Base-by-base conservation (phyloP, 192 early-diverging fungal species). In the Rhizophagus sp. region DNA sequence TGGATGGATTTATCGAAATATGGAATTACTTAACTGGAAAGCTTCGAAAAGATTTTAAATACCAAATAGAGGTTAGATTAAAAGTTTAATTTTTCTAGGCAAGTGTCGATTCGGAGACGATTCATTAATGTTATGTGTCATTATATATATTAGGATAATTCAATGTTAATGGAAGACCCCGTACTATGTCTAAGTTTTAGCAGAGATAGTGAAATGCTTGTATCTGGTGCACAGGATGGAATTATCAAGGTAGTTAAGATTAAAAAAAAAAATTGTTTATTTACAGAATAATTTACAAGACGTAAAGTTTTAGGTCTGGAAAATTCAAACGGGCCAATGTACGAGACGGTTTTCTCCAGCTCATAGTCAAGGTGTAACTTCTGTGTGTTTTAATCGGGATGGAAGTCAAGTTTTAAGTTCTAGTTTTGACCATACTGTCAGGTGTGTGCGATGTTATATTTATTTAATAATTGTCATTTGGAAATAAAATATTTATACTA, bases 11-110 rank as follows among this genome's bases (percentile, higher is more conserved):
- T 83, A 95, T 99, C 80, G 98, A 99, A 85, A 82, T 99, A 17
- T 99, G 96, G 96, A 96, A 97, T 78, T 93, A 91, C 75, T 86
- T 94, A 74, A 97, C 97, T 1, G 96, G 96, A 1, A 99, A 97
- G 81, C 86, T 97, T 25, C 85, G 96, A 41, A 92, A 87, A 70
- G 97, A 97, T 86, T 85, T 99, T 30, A 89, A 91, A 74, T 99
- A 97, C 83, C 97, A 99, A 83, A 90, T 92, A 0, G 94, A 97
- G 73, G 95, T 91, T 83, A 80, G 39, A 61, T 41, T 17, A 22
- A 33, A 64, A 44, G 9, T 49, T 62, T 44, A 50, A 30, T 73
- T 79, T 71, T 77, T n/a, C 15, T 41, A 24, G 9, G 11, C 33
- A 44, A n/a, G n/a, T 4, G 1, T 22, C 39, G 9, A 69, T 6